A percentile compares a stretch with the other conserved stretches of the same genome.
These are phyloP conservation scores for Myxozyma udenii DNA, from an alignment of 805 yeast genomes.

Conservation along the genomic window DNA sequence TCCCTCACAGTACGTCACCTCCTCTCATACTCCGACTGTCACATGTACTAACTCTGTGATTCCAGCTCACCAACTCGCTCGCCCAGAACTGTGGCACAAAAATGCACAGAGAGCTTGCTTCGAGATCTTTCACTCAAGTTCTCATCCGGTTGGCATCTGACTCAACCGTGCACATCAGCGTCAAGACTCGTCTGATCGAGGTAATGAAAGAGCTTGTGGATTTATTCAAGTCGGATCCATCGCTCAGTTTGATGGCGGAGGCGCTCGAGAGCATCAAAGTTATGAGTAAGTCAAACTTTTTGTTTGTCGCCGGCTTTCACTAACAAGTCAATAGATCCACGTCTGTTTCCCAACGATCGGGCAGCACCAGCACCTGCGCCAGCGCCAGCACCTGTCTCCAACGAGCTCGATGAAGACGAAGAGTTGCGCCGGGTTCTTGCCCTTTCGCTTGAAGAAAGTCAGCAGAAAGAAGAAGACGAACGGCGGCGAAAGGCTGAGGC, in stretches of 20 bases:
- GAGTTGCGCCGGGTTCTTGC: conserved; percentile 75
- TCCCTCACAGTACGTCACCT: conserved; percentile 42
- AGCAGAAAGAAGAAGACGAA: conserved; percentile 10
- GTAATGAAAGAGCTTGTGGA: conserved; percentile 63
- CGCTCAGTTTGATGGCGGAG: conserved; percentile 65
- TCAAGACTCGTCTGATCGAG: conserved; percentile 64
- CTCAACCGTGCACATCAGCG: conserved; percentile 57
- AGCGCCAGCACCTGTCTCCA: conserved; percentile 4
- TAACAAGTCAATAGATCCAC: conserved; percentile 36
- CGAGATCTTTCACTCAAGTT: conserved; percentile 50
- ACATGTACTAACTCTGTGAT: conserved; percentile 45
- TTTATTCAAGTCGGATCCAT: conserved; percentile 70
- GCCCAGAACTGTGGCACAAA: conserved; percentile 78
- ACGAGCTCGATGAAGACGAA: conserved; percentile 56
- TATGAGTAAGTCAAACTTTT: conserved; percentile 33
- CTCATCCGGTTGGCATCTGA: conserved; percentile 53
- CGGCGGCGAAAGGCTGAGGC: background rate
- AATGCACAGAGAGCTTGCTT: conserved; percentile 60
- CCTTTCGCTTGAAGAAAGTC: conserved; percentile 63
- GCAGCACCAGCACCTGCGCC: conserved; percentile 40
- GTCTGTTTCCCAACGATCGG: conserved; percentile 49
- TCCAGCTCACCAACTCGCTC: conserved; percentile 49
- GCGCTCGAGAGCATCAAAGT: conserved; percentile 51
- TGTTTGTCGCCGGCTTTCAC: background rate
- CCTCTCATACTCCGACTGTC: conserved; percentile 31